These are phyloP conservation scores for Glonium stellatum DNA, from an alignment of 495 filamentous ascomycete genomes.

Conservation along the genomic window DNA sequence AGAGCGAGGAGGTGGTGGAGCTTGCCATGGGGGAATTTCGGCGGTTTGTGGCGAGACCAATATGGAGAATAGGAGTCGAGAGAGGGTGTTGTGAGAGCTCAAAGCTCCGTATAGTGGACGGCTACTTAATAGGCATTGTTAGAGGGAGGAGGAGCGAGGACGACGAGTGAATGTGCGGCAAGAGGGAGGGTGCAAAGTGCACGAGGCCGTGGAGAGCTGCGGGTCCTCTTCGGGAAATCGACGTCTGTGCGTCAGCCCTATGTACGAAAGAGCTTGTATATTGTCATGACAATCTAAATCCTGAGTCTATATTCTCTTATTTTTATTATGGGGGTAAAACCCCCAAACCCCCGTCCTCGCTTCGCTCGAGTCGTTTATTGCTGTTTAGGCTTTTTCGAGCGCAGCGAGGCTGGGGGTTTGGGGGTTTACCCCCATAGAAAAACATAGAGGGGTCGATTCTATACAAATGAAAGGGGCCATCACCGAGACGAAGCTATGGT, in stretches of 20 bases:
- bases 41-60: background rate
- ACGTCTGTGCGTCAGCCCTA: background rate
- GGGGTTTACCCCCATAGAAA: too few species aligned
- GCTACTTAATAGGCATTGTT: slow-evolving; percentile 15
- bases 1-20: slow-evolving; percentile 20
- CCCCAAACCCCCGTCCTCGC: too few species aligned
- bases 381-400: too few species aligned
- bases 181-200: background rate
- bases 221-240: background rate
- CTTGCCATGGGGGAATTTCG: slow-evolving; percentile 12
- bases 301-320: too few species aligned
- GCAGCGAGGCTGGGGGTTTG: too few species aligned
- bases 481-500: too few species aligned
- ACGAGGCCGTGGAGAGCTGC: background rate
- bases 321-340: too few species aligned
- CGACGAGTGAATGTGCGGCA: background rate
- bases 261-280: background rate
- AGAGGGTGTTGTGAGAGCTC: background rate
- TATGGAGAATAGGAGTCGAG: background rate
- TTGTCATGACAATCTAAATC: too few species aligned
- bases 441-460: too few species aligned
- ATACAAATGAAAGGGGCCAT: too few species aligned
- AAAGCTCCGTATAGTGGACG: background rate
- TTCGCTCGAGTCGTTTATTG: too few species aligned
- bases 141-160: background rate